Evolutionary conservation across 2,329 filamentous ascomycete species (phyloP).

Genomic region (Alternaria tenuissima): DNA sequence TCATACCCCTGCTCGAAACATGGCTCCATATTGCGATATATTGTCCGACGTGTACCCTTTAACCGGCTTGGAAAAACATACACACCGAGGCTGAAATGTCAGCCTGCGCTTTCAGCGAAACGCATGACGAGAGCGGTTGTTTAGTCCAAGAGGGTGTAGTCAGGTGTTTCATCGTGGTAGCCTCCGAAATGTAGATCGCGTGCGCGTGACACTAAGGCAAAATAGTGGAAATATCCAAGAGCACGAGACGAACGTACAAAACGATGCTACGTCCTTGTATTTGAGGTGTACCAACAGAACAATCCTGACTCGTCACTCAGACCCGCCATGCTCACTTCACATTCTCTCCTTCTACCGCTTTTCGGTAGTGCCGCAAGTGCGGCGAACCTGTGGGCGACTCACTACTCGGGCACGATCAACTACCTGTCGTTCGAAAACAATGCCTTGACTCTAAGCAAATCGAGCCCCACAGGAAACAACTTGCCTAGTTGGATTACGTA

Average conservation of each 20-base stretch:
- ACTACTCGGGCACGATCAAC: conserved; percentile 44
- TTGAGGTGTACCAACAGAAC: neutral
- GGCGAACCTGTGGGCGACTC: conserved; percentile 40
- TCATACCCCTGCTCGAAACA: conserved; percentile 17
- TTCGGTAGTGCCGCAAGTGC: conserved; percentile 37
- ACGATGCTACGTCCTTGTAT: conserved; percentile 1
- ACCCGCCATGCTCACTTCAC: conserved; percentile 34
- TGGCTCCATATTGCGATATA: conserved; percentile 22
- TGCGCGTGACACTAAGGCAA: conserved; percentile 18
- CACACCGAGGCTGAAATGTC: conserved; percentile 11
- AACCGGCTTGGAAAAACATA: conserved; percentile 17
- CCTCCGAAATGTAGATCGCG: conserved; percentile 14
- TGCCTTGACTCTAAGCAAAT: conserved; percentile 32
- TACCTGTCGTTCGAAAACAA: conserved; percentile 35
- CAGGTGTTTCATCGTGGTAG: conserved; percentile 25
- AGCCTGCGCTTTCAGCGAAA: conserved; percentile 12
- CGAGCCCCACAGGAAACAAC: conserved; percentile 31
- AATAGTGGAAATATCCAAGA: conserved; percentile 14
- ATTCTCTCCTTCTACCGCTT: conserved; percentile 33
- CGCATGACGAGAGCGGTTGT: conserved; percentile 12
- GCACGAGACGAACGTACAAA: conserved; percentile 19
- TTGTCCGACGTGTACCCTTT: conserved; percentile 19
- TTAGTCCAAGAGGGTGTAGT: conserved; percentile 15
- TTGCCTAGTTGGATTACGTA: conserved; percentile 46
- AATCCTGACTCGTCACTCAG: neutral